Evolutionary conservation across 23 red algal species (phyloP).

Genomic region (Pyropia yezoensis): DNA sequence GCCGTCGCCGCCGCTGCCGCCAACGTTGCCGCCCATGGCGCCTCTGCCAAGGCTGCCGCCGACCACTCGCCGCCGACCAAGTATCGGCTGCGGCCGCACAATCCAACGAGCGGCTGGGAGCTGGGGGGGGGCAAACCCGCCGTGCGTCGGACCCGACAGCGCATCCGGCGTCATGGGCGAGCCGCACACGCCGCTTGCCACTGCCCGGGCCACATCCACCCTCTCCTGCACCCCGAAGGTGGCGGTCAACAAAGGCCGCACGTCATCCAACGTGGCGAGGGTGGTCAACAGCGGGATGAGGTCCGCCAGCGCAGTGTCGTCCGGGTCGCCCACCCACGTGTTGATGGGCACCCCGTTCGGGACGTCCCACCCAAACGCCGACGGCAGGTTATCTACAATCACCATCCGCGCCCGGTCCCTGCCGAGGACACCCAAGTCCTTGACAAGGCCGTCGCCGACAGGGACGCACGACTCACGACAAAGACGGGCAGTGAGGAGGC

Average conservation of each 20-base stretch:
- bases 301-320: conserved; percentile 11
- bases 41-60: too few relatives aligned
- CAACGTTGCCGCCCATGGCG: too few relatives aligned
- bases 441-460: conserved; percentile 18
- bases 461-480: conserved; percentile 13
- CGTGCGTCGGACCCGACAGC: too few relatives aligned
- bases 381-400: conserved; percentile 41
- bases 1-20: too few relatives aligned
- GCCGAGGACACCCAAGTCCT: conserved; percentile 31
- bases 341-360: conserved; percentile 14
- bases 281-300: conserved; percentile 7
- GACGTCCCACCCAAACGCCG: conserved; percentile 16
- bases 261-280: conserved; percentile 2
- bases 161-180: too few relatives aligned
- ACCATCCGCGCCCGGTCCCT: conserved; percentile 23
- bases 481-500: conserved; percentile 5
- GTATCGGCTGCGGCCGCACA: too few relatives aligned
- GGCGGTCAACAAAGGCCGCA: conserved; percentile 3
- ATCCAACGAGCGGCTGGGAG: too few relatives aligned
- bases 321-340: conserved; percentile 14
- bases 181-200: too few relatives aligned
- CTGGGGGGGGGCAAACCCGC: too few relatives aligned
- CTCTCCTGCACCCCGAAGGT: background rate
- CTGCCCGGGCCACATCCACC: background rate
- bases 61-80: too few relatives aligned